phyloP scores from a whole-genome alignment of 306 rosid species.

The Quercus engelmannii region DNA sequence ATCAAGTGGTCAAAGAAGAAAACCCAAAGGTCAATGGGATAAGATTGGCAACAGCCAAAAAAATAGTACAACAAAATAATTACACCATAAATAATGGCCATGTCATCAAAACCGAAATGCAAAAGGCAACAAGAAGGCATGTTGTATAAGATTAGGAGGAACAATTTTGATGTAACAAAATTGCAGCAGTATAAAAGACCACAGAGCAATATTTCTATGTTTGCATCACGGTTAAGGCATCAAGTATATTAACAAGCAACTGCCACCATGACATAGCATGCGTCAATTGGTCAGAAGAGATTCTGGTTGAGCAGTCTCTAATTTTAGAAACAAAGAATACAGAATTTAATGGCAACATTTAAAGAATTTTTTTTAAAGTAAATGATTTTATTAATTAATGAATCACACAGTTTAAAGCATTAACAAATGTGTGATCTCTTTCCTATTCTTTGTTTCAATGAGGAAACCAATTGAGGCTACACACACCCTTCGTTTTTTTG shows the following conservation, averaged over 20 bases:
- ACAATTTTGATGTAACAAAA: not conserved
- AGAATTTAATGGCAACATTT: not conserved
- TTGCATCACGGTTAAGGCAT: not conserved
- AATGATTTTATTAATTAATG: too few species aligned
- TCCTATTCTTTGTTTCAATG: not conserved
- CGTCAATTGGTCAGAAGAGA: not conserved
- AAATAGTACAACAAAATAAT: conserved; percentile 2
- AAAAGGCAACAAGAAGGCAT: not conserved
- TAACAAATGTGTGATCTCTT: not conserved
- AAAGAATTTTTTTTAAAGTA: too few species aligned
- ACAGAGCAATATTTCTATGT: not conserved
- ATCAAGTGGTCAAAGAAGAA: not conserved
- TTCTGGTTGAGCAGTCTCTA: not conserved
- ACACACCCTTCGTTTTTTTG: not conserved
- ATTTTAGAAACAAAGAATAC: not conserved
- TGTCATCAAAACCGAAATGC: not conserved
- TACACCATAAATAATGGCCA: not conserved
- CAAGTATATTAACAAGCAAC: not conserved
- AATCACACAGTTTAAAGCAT: not conserved
- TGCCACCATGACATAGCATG: not conserved
- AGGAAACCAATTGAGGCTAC: not conserved
- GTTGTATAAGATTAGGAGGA: not conserved
- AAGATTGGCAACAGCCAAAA: conserved; percentile 3
- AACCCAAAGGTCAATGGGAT: not conserved
- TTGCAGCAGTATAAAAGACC: not conserved